Conservation (phyloP, 768 basidiomycete species). For the Calvatia gigantea region DNA sequence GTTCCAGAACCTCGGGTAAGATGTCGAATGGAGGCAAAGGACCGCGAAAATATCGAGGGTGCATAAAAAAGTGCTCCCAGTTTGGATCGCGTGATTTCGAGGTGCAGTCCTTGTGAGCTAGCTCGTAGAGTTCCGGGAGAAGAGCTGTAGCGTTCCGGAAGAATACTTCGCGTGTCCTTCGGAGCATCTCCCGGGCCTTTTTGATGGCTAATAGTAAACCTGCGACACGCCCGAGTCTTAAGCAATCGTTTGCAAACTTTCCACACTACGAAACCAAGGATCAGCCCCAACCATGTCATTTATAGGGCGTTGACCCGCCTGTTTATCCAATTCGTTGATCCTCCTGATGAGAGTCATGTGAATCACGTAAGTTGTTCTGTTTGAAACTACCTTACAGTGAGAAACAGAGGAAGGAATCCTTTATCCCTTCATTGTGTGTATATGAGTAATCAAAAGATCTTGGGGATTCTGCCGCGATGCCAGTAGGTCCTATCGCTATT, state of each 20-base stretch:
- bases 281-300: not conserved
- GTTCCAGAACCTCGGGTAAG: not conserved
- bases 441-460: conserved; percentile 8
- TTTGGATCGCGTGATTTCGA: not conserved
- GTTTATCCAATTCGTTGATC: conserved; percentile 2
- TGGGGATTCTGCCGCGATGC: not conserved
- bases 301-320: not conserved
- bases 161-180: not conserved
- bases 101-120: not conserved
- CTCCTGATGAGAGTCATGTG: not conserved
- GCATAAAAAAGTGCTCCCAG: not conserved
- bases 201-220: conserved; percentile 8
- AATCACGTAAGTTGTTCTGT: not conserved
- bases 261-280: not conserved
- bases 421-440: conserved; percentile 5
- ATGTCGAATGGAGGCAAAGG: not conserved
- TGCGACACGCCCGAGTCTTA: conserved; percentile 6
- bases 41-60: conserved; percentile 1
- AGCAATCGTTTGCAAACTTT: conserved; percentile 1
- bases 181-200: not conserved
- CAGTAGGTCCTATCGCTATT: not conserved
- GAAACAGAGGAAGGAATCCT: conserved; percentile 1
- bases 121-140: not conserved
- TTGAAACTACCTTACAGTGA: not conserved
- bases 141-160: conserved; percentile 2